Evolutionary conservation across 1,284 basidiomycete species (phyloP), one percentile per base, ranked within the genome.

Genomic region (Apiotrichum porosum): DNA sequence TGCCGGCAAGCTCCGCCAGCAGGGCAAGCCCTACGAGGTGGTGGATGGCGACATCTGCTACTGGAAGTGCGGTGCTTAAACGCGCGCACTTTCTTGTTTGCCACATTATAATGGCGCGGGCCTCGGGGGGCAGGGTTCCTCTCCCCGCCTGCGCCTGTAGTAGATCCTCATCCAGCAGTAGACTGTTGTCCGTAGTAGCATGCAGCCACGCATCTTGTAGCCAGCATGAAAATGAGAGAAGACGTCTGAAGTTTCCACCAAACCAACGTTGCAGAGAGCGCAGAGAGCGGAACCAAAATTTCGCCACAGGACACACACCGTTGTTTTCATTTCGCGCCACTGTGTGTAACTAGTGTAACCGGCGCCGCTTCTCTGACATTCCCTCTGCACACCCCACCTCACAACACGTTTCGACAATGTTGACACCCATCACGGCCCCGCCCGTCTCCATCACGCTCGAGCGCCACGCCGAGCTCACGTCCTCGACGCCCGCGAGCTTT

Each of bases 1-100:
- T 34, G 91, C 87, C 18, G 95, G 95, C 36, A 97, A 95, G 76
- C 81, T 94, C 52, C 80, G 88, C 68, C 94, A 99, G 71, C 91
- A 97, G 71, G 94, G 94, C 54, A 95, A 97, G 75, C 88, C 91
- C 2, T 99, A 69, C 52, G 68, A 71, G 59, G 60, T 73, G 40
- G 54, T 67, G 21, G 76, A 77, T 56, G 76, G 76, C 26, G 75
- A 77, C 58, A 71, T 75, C 45, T 71, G 68, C 58, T 66, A 71
- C 63, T 72, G 69, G 68, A 72, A 72, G 65, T 51, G 46, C 42
- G 62, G 62, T 31, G 47, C 47, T 31, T 62, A 58, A 31, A 14
- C 8, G 6, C 8, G 26, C 6, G 26, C 8, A 9, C n/a, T 9
- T 8, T 15, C n/a, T 5, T 17, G 10, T 6, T 34, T 17, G 31